phyloP scores from a whole-genome alignment of 2,329 filamentous ascomycete genomes.

The Penicillium freii region DNA sequence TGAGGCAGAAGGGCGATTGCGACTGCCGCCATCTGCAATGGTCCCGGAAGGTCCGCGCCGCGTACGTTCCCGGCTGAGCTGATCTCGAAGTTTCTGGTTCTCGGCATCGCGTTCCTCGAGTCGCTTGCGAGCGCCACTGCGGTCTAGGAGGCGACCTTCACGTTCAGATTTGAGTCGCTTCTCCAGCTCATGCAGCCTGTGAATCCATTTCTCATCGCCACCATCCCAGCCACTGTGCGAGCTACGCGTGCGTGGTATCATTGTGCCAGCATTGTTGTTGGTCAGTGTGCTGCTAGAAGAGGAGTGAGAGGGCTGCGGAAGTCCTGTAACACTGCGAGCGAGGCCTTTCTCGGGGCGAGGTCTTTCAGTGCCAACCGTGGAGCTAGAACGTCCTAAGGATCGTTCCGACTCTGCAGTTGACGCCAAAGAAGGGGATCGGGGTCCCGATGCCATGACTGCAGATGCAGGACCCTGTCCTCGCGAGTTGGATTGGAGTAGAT shows the following conservation, averaged over 20 bases:
- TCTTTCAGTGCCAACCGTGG: constrained; percentile 46
- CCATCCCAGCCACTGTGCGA: constrained; percentile 31
- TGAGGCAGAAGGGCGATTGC: constrained; percentile 16
- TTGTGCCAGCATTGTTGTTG: constrained; percentile 30
- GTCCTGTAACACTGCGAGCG: constrained; percentile 32
- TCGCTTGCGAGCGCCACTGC: constrained; percentile 76
- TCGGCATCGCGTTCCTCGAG: constrained; percentile 73
- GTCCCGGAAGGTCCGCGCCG: constrained; percentile 33
- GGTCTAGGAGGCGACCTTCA: constrained; percentile 79
- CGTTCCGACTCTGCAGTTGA: constrained; percentile 32
- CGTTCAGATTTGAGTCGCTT: constrained; percentile 83
- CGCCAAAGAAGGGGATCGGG: constrained; percentile 24
- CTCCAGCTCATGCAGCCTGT: constrained; percentile 83
- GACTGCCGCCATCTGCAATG: constrained; percentile 23
- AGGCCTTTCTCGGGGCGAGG: constrained; percentile 30
- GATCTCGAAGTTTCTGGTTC: constrained; percentile 66
- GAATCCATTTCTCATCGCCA: constrained; percentile 74
- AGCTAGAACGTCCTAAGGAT: constrained; percentile 57
- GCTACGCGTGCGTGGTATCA: constrained; percentile 27
- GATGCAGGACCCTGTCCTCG: constrained; percentile 52
- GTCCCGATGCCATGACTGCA: constrained; percentile 29
- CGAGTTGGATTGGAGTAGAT: constrained; percentile 67
- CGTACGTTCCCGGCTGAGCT: constrained; percentile 59
- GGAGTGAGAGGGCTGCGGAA: constrained; percentile 36
- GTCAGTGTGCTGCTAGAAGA: constrained; percentile 34